Evolutionary conservation across 805 yeast species (phyloP).

Genomic region (Ogataea paraovalis): DNA sequence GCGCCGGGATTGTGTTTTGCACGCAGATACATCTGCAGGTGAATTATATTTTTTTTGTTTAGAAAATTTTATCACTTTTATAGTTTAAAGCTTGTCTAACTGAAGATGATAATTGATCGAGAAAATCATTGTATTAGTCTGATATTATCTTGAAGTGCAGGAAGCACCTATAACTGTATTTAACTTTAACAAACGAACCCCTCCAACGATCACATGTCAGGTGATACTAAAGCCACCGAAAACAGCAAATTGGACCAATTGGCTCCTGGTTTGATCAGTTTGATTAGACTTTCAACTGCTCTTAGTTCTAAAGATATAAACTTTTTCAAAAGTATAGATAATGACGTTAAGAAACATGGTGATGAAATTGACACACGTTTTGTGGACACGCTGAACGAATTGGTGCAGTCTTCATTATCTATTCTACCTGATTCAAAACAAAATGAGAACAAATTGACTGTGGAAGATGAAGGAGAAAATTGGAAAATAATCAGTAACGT

Average conservation of each 20-base stretch:
- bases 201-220: not conserved
- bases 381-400: constrained; percentile 41
- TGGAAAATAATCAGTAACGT: constrained; percentile 64
- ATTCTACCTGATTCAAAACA: constrained; percentile 23
- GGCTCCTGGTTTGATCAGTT: constrained; percentile 47
- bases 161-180: too few species aligned
- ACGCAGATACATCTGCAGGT: not conserved
- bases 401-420: constrained; percentile 30
- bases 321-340: constrained; percentile 66
- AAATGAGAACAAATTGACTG: constrained; percentile 24
- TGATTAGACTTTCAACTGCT: constrained; percentile 64
- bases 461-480: constrained; percentile 35
- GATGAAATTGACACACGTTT: constrained; percentile 39
- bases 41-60: not conserved
- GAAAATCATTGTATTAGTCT: too few species aligned
- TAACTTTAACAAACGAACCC: too few species aligned
- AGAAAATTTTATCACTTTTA: not conserved
- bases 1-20: not conserved
- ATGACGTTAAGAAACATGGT: constrained; percentile 36
- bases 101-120: too few species aligned
- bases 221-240: not conserved
- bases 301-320: constrained; percentile 77
- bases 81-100: not conserved
- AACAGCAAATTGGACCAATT: constrained; percentile 22
- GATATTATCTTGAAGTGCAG: too few species aligned